Evolutionary conservation across 2,329 filamentous ascomycete genomes (phyloP).

Genomic region (Hymenoscyphus albidus): DNA sequence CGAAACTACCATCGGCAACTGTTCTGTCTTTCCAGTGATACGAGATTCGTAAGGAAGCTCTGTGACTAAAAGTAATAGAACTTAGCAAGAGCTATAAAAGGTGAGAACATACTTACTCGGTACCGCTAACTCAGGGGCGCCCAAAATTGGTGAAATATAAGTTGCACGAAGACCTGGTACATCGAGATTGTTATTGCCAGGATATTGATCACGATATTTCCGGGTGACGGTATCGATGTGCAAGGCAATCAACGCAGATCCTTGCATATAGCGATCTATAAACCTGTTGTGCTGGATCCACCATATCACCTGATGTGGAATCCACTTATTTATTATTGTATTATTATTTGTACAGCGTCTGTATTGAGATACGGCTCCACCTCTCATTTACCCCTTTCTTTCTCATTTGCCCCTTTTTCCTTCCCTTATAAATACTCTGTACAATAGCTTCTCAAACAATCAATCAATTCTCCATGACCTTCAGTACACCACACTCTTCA

Average conservation of each 20-base stretch:
- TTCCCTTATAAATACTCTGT: too few species aligned
- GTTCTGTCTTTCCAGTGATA: neutral
- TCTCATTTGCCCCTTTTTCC: too few species aligned
- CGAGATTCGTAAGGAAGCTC: neutral
- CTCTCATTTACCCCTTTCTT: too few species aligned
- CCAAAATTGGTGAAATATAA: neutral
- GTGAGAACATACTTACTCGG: neutral
- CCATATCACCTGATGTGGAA: too few species aligned
- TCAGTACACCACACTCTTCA: too few species aligned
- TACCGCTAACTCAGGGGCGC: neutral
- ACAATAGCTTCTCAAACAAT: too few species aligned
- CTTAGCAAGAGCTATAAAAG: neutral
- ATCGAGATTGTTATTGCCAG: neutral
- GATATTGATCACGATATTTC: neutral
- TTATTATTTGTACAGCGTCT: too few species aligned
- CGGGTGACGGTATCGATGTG: neutral
- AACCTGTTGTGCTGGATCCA: too few species aligned
- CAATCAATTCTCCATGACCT: too few species aligned
- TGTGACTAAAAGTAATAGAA: neutral
- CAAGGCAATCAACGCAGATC: neutral
- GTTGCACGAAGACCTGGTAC: neutral
- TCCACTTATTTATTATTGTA: too few species aligned
- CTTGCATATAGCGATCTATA: neutral
- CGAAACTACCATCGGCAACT: neutral
- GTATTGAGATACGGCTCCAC: too few species aligned